A percentile compares a stretch with the other conserved stretches of the same genome.
phyloP scores from a whole-genome alignment of 2,329 filamentous ascomycete species.

The Nigrospora osmanthi region DNA sequence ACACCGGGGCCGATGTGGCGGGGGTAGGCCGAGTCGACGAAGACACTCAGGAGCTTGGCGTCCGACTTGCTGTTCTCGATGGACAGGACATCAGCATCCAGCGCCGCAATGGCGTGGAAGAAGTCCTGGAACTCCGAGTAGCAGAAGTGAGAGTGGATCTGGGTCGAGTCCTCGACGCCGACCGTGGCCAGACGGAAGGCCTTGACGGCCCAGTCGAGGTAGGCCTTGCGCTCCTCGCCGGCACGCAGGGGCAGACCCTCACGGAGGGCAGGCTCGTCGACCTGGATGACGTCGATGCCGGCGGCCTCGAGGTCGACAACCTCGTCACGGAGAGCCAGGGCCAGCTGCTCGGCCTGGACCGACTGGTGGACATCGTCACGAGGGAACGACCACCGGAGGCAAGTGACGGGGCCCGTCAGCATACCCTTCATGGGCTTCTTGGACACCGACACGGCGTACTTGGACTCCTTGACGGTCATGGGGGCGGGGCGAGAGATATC shows the following conservation, averaged over 20 bases:
- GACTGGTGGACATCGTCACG: slow-evolving; percentile 99
- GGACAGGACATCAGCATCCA: slow-evolving; percentile 95
- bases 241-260: slow-evolving; percentile 96
- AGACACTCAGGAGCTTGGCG: slow-evolving; percentile 97
- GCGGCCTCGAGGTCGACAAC: slow-evolving; percentile 96
- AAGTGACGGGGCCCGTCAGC: slow-evolving; percentile 98
- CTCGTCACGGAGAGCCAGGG: slow-evolving; percentile 95
- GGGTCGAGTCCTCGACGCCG: slow-evolving; percentile 88
- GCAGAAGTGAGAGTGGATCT: slow-evolving; percentile 99
- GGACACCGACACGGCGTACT: slow-evolving; percentile 92
- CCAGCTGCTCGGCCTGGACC: slow-evolving; percentile 96
- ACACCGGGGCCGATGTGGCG: slow-evolving; percentile 98
- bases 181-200: slow-evolving; percentile 94
- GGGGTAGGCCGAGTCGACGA: slow-evolving; percentile 94
- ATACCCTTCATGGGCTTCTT: slow-evolving; percentile 99
- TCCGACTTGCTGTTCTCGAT: slow-evolving; percentile 99
- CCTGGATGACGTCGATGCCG: slow-evolving; percentile 96
- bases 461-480: slow-evolving; percentile 99
- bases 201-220: slow-evolving; percentile 95
- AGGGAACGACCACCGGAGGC: slow-evolving; percentile 98
- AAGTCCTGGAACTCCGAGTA: slow-evolving; percentile 99
- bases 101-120: slow-evolving; percentile 98
- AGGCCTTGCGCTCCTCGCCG: slow-evolving; percentile 91
- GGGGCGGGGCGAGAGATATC: slow-evolving; percentile 94
- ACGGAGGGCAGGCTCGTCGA: slow-evolving; percentile 97